These are phyloP conservation scores for Fagus crenata DNA, from an alignment of 306 rosid genomes.

Conservation along the genomic window DNA sequence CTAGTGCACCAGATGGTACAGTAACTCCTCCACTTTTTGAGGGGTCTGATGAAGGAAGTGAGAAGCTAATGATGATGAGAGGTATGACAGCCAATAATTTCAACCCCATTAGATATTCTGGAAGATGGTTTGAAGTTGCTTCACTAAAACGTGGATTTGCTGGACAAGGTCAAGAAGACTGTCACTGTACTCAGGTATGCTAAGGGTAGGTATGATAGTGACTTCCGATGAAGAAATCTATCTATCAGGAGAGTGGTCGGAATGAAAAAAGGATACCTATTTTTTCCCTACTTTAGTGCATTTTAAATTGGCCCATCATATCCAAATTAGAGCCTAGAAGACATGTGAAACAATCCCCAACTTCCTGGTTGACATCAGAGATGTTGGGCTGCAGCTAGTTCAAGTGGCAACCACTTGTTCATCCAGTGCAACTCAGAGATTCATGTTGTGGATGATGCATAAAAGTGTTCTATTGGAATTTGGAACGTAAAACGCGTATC, in stretches of 20 bases:
- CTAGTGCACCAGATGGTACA: slow-evolving; percentile 47
- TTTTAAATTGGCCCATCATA: neutral
- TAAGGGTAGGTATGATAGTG: slow-evolving; percentile 29
- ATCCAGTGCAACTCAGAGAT: slow-evolving; percentile 18
- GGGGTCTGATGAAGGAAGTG: slow-evolving; percentile 46
- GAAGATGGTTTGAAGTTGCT: slow-evolving; percentile 99
- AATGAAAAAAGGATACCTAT: neutral
- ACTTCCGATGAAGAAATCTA: slow-evolving; percentile 12
- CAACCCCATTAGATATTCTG: slow-evolving; percentile 78
- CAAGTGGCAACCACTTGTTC: slow-evolving; percentile 10
- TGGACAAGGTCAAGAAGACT: slow-evolving; percentile 96
- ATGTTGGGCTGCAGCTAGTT: slow-evolving; percentile 6
- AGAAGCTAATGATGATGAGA: slow-evolving; percentile 84
- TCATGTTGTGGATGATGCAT: slow-evolving; percentile 4
- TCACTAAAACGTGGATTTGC: slow-evolving; percentile 98
- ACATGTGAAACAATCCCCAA: neutral
- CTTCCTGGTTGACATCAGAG: slow-evolving; percentile 1
- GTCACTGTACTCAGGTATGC: slow-evolving; percentile 96
- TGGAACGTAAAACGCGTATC: too few species aligned
- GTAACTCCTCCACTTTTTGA: slow-evolving; percentile 49
- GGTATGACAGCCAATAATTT: slow-evolving; percentile 87
- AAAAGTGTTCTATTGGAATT: slow-evolving; percentile 2
- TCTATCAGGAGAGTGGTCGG: neutral
- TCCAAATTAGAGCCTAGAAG: slow-evolving; percentile 23
- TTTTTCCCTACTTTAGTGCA: neutral